Evolutionary conservation across 2,329 filamentous ascomycete species (phyloP).

Genomic region (Podosphaera fusca): DNA sequence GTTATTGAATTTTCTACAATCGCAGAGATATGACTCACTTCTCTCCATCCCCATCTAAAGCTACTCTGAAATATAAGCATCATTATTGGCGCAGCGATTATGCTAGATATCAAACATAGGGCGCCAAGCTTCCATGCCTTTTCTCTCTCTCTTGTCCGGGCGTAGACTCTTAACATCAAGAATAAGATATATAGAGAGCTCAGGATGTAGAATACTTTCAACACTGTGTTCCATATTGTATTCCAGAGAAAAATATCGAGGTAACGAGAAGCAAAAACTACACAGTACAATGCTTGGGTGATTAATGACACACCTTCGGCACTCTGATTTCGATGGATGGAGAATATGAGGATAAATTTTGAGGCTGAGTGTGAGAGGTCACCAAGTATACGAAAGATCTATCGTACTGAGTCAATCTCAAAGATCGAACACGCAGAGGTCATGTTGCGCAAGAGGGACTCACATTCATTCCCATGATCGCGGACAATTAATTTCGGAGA

Average conservation of each 20-base stretch:
- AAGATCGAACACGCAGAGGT: too few relatives aligned
- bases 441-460: too few relatives aligned
- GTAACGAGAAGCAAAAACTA: conserved; percentile 74
- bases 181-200: conserved; percentile 71
- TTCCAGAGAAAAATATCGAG: conserved; percentile 48
- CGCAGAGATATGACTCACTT: conserved; percentile 19
- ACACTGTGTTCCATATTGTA: conserved; percentile 46
- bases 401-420: neutral
- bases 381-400: conserved; percentile 50
- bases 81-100: conserved; percentile 47
- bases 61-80: conserved; percentile 40
- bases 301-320: conserved; percentile 84
- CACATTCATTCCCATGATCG: too few relatives aligned
- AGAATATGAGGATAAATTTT: conserved; percentile 75
- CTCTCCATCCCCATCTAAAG: conserved; percentile 23
- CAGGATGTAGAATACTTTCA: conserved; percentile 75
- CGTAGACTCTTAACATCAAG: conserved; percentile 68
- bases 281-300: conserved; percentile 66
- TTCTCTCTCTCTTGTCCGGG: conserved; percentile 73
- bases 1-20: neutral
- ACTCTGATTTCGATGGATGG: conserved; percentile 71
- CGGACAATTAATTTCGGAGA: too few relatives aligned
- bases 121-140: conserved; percentile 80
- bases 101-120: conserved; percentile 38
- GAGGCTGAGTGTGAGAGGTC: conserved; percentile 69